Evolutionary conservation across 2,329 filamentous ascomycete genomes (phyloP).

Genomic region (Monilinia fructicola): DNA sequence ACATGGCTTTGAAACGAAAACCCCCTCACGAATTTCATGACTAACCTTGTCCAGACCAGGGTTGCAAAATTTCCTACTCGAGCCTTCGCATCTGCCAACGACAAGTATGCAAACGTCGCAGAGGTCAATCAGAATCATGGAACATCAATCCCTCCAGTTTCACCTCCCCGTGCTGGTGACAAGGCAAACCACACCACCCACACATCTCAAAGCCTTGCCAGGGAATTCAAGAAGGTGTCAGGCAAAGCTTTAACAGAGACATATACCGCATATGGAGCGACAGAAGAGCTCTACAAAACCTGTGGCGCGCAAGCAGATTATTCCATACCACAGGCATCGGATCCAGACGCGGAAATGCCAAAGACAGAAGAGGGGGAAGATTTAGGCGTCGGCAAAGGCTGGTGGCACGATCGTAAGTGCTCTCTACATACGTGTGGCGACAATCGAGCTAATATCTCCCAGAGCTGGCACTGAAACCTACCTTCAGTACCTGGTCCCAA

Average conservation of each 20-base stretch:
- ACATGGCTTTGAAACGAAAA: neutral
- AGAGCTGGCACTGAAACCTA: slow-evolving; percentile 79
- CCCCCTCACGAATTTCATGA: neutral
- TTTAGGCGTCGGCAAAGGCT: slow-evolving; percentile 69
- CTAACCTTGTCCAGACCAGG: slow-evolving; percentile 24
- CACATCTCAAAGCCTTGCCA: slow-evolving; percentile 22
- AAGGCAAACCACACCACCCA: slow-evolving; percentile 14
- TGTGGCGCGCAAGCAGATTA: slow-evolving; percentile 36
- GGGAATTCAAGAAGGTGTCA: slow-evolving; percentile 25
- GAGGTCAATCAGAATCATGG: slow-evolving; percentile 28
- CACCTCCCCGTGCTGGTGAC: slow-evolving; percentile 25
- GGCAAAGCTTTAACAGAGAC: slow-evolving; percentile 51
- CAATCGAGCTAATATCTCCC: slow-evolving; percentile 23
- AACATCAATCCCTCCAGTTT: slow-evolving; percentile 30
- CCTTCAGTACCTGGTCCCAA: slow-evolving; percentile 94
- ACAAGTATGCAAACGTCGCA: slow-evolving; percentile 35
- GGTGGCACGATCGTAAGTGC: slow-evolving; percentile 79
- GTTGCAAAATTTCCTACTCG: slow-evolving; percentile 24
- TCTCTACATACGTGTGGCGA: neutral
- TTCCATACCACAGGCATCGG: slow-evolving; percentile 30
- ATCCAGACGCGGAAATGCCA: slow-evolving; percentile 62
- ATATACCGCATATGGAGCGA: slow-evolving; percentile 78
- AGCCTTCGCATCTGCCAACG: slow-evolving; percentile 31
- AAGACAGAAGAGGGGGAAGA: slow-evolving; percentile 79
- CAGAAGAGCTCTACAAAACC: slow-evolving; percentile 60